These are phyloP conservation scores for Marasmius tenuissimus DNA, from an alignment of 1,284 basidiomycete species.

Conservation along the genomic window DNA sequence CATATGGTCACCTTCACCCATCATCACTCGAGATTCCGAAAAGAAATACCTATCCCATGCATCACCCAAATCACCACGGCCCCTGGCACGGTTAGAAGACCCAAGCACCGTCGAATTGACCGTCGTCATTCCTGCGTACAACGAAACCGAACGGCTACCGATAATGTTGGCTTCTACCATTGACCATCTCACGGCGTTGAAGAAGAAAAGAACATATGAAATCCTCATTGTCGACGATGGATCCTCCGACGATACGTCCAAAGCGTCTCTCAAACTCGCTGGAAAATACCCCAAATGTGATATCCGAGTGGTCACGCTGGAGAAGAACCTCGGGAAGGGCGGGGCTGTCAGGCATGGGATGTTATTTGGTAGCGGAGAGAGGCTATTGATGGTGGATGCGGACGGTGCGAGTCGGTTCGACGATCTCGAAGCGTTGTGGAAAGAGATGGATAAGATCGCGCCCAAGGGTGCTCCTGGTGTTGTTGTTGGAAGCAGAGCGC, in stretches of 20 bases:
- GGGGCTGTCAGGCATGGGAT: constrained; percentile 91
- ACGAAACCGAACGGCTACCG: constrained; percentile 80
- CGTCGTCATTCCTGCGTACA: constrained; percentile 89
- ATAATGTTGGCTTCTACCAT: constrained; percentile 80
- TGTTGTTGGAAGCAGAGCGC: constrained; percentile 81
- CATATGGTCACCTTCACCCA: constrained; percentile 66
- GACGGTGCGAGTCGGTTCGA: constrained; percentile 89
- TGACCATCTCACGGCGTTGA: constrained; percentile 48
- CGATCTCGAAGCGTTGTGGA: constrained; percentile 77
- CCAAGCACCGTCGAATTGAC: constrained; percentile 64
- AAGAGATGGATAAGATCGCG: constrained; percentile 64
- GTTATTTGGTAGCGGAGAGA: constrained; percentile 73
- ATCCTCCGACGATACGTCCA: constrained; percentile 73
- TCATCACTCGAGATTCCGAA: constrained; percentile 64
- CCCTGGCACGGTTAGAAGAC: constrained; percentile 55
- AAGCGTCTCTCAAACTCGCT: constrained; percentile 66
- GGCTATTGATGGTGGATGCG: constrained; percentile 91
- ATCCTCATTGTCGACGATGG: constrained; percentile 92
- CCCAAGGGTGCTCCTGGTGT: constrained; percentile 56
- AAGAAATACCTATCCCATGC: constrained; percentile 58
- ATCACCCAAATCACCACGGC: constrained; percentile 47
- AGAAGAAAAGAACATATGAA: constrained; percentile 60
- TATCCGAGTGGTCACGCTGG: constrained; percentile 78
- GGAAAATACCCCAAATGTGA: constrained; percentile 49
- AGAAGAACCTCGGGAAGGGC: constrained; percentile 86